phyloP scores from a whole-genome alignment of 257 asterid genomes.

The Solanum lycopersicoides region DNA sequence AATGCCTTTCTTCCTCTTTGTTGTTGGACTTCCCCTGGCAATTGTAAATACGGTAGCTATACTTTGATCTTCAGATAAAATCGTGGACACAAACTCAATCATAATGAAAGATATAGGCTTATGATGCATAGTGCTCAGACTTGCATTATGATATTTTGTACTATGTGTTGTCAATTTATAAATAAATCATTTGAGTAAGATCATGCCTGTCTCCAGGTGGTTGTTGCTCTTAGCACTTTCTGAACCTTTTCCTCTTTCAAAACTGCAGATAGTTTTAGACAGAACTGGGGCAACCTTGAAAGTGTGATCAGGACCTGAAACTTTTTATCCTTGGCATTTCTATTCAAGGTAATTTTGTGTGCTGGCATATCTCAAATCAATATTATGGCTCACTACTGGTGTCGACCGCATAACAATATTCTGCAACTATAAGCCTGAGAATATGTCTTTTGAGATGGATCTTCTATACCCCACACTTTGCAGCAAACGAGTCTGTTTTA shows the following conservation, averaged over 20 bases:
- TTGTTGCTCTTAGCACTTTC: neutral
- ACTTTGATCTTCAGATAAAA: neutral
- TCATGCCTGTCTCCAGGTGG: neutral
- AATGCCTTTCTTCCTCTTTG: conserved; percentile 87
- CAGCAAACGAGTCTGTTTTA: neutral
- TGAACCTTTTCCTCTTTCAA: neutral
- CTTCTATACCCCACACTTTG: neutral
- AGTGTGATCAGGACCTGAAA: conserved; percentile 48
- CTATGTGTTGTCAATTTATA: neutral
- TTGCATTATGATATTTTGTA: neutral
- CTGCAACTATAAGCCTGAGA: neutral
- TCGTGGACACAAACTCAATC: neutral
- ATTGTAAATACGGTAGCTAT: conserved; percentile 51
- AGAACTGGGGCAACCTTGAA: conserved; percentile 47
- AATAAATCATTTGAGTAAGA: neutral
- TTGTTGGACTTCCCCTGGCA: conserved; percentile 62
- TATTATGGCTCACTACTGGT: neutral
- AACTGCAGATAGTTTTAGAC: conserved; percentile 46
- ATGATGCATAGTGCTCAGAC: neutral
- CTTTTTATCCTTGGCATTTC: conserved; percentile 64
- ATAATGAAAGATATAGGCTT: neutral
- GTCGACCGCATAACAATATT: neutral
- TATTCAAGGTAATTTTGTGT: conserved; percentile 54
- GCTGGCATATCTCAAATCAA: neutral
- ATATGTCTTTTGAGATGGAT: neutral